Evolutionary conservation across 441 rosid species (phyloP).

Genomic region (Adansonia rubrostipa): DNA sequence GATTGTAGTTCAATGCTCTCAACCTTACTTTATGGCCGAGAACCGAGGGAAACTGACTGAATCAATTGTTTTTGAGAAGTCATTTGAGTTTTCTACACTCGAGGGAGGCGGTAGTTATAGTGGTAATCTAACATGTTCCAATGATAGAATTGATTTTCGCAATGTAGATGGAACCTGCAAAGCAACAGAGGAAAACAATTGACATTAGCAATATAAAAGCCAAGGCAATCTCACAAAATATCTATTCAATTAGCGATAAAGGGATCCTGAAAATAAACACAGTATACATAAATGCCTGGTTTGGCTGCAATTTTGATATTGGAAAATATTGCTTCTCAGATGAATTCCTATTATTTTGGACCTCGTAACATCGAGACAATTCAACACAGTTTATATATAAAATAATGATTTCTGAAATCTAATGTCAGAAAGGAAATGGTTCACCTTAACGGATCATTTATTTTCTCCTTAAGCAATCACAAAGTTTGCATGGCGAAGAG

Average conservation of each 20-base stretch:
- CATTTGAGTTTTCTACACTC: slow-evolving; percentile 27
- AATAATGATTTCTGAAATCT: background rate
- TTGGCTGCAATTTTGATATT: background rate
- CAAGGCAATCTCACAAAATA: background rate
- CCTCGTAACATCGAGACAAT: background rate
- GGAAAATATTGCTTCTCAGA: background rate
- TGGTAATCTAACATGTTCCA: slow-evolving; percentile 48
- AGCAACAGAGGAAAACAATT: slow-evolving; percentile 6
- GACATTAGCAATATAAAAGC: background rate
- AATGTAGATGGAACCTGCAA: slow-evolving; percentile 67
- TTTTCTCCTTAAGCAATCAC: background rate
- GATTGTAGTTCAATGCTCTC: slow-evolving; percentile 45
- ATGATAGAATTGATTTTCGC: slow-evolving; percentile 49
- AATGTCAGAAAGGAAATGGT: background rate
- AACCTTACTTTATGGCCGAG: slow-evolving; percentile 35
- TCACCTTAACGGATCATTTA: background rate
- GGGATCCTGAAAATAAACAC: background rate
- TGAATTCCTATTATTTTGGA: background rate
- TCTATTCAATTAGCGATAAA: slow-evolving; percentile 2
- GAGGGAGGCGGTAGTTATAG: slow-evolving; percentile 34
- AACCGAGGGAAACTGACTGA: slow-evolving; percentile 51
- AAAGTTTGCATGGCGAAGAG: background rate
- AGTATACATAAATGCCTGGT: background rate
- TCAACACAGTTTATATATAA: background rate
- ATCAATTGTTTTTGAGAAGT: slow-evolving; percentile 23